Percentiles rank a stretch among this genome's conserved stretches.
phyloP scores from a whole-genome alignment of 2,329 filamentous ascomycete genomes.

The Fusarium floridanum region DNA sequence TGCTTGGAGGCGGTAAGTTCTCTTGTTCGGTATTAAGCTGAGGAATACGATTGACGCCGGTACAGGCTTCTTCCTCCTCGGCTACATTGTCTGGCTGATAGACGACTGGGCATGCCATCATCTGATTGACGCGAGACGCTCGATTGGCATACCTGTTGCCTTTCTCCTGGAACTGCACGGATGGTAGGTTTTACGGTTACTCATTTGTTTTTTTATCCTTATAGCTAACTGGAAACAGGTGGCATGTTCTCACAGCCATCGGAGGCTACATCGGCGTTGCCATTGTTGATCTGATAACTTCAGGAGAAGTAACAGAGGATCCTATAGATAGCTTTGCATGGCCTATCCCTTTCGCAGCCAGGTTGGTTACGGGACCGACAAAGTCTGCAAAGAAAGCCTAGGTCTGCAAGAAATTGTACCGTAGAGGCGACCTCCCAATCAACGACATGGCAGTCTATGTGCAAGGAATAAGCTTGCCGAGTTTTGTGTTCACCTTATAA shows the following conservation, averaged over 20 bases:
- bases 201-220: too few relatives aligned
- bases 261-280: constrained; percentile 57
- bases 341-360: constrained; percentile 48
- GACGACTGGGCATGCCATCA: constrained; percentile 52
- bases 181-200: too few relatives aligned
- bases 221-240: constrained; percentile 50
- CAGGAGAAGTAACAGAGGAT: constrained; percentile 50
- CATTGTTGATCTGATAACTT: constrained; percentile 53
- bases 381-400: neutral
- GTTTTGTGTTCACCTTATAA: neutral
- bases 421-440: neutral
- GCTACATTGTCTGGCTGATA: constrained; percentile 56
- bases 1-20: constrained; percentile 38
- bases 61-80: constrained; percentile 52
- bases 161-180: constrained; percentile 58
- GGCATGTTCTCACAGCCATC: constrained; percentile 58
- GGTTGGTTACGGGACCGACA: constrained; percentile 9
- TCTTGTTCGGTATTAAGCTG: too few relatives aligned
- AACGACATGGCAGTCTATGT: neutral
- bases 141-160: constrained; percentile 52
- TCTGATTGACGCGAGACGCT: constrained; percentile 45
- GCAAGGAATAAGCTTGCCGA: neutral
- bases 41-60: neutral
- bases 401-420: neutral
- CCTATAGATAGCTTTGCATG: constrained; percentile 49